Evolutionary conservation across 768 basidiomycete genomes (phyloP), one percentile per base, ranked within the genome.

Genomic region (Naganishia vishniacii): DNA sequence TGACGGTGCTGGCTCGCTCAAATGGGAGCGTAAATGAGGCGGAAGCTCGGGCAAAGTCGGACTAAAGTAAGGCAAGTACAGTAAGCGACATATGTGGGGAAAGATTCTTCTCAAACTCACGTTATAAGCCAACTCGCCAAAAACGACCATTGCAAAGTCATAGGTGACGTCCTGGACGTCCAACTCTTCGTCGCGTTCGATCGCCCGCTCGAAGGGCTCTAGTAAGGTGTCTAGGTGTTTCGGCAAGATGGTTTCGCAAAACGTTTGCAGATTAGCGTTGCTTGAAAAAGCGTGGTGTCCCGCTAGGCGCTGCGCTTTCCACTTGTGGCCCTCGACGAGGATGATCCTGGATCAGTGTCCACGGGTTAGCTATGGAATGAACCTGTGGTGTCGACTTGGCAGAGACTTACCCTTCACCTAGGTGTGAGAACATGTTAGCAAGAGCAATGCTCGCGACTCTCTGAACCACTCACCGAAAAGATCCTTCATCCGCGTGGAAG

Each of bases 51-150:
- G 47, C 37, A 40, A 67, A 67, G 46, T 67, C 51, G 25, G 65
- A 62, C 65, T 67, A 12, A 20, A 31, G 1, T 28, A 18, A 4
- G 8, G n/a, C 15, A 9, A 56, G 29, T 20, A 37, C 12, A 25
- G 4, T 29, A 13, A 41, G 31, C 20, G 20, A 3, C 29, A 1
- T 48, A 37, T 15, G 34, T 7, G 15, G 7, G 34, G 5, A 13
- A 48, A 15, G 34, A 11, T 25, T 26, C 2, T 25, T 12, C 18
- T 16, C 23, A 31, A 20, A 68, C 71, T 56, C 41, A 71, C 71
- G 48, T 68, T 68, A 44, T 71, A 73, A 1, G 72, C 72, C 53
- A 71, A 16, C 23, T 70, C 67, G 7, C 68, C 70, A 59, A 73
- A 70, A 4, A 69, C 67, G 9, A 65, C 65, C 59, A 69, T 69